Evolutionary conservation across 495 filamentous ascomycete genomes (phyloP), one percentile per base, ranked within the genome.

Genomic region (Antarctomyces pellizariae): DNA sequence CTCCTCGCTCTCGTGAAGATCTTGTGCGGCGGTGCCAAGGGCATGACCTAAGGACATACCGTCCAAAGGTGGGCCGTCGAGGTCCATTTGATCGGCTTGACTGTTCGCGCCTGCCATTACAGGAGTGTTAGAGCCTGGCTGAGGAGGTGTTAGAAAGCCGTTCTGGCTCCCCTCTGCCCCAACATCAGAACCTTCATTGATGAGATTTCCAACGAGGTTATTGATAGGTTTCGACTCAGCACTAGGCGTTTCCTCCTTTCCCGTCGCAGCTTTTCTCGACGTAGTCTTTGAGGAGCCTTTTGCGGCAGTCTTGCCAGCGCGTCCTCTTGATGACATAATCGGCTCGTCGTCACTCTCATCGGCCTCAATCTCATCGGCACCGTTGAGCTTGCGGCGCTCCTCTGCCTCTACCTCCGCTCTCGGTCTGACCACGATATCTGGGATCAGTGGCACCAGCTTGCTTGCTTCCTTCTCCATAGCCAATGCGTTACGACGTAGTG

Each of bases 341-440:
- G 89, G 86, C 47, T 95, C 89, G 44, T 99, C 86, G 35, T 95
- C 89, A 39, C 82, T 92, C 42, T 92, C 83, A 16, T 77, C 74
- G 26, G 71, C 76, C 1, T 57, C 78, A 30, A 78, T 80, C 36
- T 83, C 77, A 32, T 91, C 73, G 20, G 59, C 62, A 21, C 67
- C 67, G 26, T 67, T 64, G 37, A 84, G 75, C 37, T 76, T 64
- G 37, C 79, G 59, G 25, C 83, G 63, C 46, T 99, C 89, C 45
- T 95, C 89, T 23, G 86, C 86, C 46, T 99, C 86, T 2, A 95
- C 82, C 43, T 93, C 83, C 5, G 82, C 89, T 25, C 86, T 69
- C 31, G 90, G 76, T 36, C 76, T 57, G 40, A 95, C 77, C 14
- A 69, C 59, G 33, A 99, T 73, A 33, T 95, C 84, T 0, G 86